Conservation (phyloP, 495 filamentous ascomycete species). For the Oidiodendron maius region DNA sequence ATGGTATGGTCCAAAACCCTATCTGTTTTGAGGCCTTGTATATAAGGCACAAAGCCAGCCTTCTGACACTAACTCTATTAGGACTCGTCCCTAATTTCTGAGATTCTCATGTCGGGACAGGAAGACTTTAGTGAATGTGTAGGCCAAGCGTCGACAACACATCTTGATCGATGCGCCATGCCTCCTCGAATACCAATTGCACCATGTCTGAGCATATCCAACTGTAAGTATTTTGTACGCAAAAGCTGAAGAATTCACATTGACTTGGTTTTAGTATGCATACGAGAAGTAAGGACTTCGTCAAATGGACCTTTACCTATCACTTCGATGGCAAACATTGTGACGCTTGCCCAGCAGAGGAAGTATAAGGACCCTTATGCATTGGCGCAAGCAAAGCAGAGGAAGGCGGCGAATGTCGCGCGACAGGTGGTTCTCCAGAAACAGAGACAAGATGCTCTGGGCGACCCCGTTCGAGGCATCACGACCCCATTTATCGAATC, state of each 20-base stretch:
- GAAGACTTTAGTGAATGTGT: background rate
- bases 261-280: conserved; percentile 34
- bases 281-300: conserved; percentile 34
- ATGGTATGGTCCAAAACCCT: background rate
- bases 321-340: conserved; percentile 14
- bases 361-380: conserved; percentile 56
- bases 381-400: conserved; percentile 66
- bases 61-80: conserved; percentile 1
- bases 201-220: conserved; percentile 56
- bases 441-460: conserved; percentile 52
- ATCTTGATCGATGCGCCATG: conserved; percentile 41
- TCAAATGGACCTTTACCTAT: conserved; percentile 16
- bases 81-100: background rate
- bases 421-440: conserved; percentile 60
- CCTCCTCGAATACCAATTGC: conserved; percentile 65
- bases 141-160: conserved; percentile 2
- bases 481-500: conserved; percentile 78
- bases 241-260: too few relatives aligned
- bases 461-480: conserved; percentile 73
- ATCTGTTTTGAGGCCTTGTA: conserved; percentile 8
- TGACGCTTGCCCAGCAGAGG: conserved; percentile 22
- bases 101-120: background rate
- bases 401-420: conserved; percentile 72
- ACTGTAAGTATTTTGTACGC: conserved; percentile 43
- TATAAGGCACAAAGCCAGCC: conserved; percentile 6